Evolutionary conservation across 108 stramenopile genomes (phyloP).

Genomic region (Halocafeteria seosinensis): DNA sequence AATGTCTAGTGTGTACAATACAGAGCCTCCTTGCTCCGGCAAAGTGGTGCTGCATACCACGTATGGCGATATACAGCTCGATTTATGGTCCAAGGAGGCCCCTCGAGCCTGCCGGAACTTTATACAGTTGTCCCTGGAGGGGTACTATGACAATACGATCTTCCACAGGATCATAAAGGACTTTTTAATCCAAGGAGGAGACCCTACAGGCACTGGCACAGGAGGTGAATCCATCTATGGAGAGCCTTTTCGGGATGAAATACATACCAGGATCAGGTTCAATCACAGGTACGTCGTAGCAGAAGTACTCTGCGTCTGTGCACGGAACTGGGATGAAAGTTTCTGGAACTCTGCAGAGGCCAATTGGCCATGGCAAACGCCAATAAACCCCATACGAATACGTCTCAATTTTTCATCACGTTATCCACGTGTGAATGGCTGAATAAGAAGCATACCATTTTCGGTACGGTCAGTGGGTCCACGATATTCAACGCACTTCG

Average conservation of each 20-base stretch:
- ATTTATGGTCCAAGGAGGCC: slow-evolving; percentile 73
- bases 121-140: slow-evolving; percentile 55
- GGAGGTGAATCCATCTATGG: slow-evolving; percentile 35
- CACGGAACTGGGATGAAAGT: too few relatives aligned
- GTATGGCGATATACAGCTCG: slow-evolving; percentile 65
- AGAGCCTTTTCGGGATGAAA: slow-evolving; percentile 6
- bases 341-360: too few relatives aligned
- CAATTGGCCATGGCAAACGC: slow-evolving; percentile 36
- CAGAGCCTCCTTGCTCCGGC: not conserved
- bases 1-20: not conserved
- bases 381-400: slow-evolving; percentile 22
- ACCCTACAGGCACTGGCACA: slow-evolving; percentile 63
- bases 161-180: slow-evolving; percentile 74
- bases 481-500: slow-evolving; percentile 33
- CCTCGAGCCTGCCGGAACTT: slow-evolving; percentile 65
- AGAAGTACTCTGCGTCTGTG: slow-evolving; percentile 26
- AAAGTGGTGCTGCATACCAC: slow-evolving; percentile 71
- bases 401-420: slow-evolving; percentile 41
- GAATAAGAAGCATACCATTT: slow-evolving; percentile 52
- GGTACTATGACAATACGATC: slow-evolving; percentile 47
- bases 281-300: slow-evolving; percentile 33
- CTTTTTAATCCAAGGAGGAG: slow-evolving; percentile 87
- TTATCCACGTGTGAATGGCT: slow-evolving; percentile 24
- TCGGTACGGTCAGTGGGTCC: slow-evolving; percentile 39
- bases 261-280: slow-evolving; percentile 35